Evolutionary conservation across 768 basidiomycete species (phyloP).

Genomic region (Hygrocybe coccinea): DNA sequence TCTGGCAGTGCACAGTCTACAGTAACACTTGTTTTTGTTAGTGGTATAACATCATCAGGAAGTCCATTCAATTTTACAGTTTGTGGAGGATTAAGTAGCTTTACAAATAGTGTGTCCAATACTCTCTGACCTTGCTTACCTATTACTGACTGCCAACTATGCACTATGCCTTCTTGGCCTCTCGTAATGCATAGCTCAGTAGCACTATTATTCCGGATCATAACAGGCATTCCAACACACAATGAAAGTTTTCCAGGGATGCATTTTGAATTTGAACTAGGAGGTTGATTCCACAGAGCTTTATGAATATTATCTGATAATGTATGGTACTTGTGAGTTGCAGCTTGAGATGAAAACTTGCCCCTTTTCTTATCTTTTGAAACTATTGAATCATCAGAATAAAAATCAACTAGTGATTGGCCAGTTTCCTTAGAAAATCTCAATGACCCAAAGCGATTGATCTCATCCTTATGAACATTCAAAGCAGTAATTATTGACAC

Average conservation of each 20-base stretch:
- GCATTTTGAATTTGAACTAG: no score
- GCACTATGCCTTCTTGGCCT: slow-evolving; percentile 26
- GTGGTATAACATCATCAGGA: slow-evolving; percentile 21
- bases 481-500: slow-evolving; percentile 36
- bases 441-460: slow-evolving; percentile 29
- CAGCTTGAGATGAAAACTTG: neutral
- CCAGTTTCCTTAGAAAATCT: slow-evolving; percentile 35
- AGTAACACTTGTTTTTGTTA: slow-evolving; percentile 6
- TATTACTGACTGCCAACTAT: slow-evolving; percentile 20
- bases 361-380: no score
- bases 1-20: slow-evolving; percentile 16
- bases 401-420: slow-evolving; percentile 18
- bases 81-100: slow-evolving; percentile 14
- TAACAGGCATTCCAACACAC: slow-evolving; percentile 9
- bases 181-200: slow-evolving; percentile 30
- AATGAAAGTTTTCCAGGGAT: no score
- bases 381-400: slow-evolving; percentile 9
- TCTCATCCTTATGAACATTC: slow-evolving; percentile 35
- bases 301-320: neutral
- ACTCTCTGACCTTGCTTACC: slow-evolving; percentile 13
- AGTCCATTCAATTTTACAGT: slow-evolving; percentile 1
- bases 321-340: no score
- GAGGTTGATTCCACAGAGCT: no score
- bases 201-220: slow-evolving; percentile 24
- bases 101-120: slow-evolving; percentile 18